Percentiles rank a stretch among this genome's conserved stretches.
phyloP scores from a whole-genome alignment of 2,329 filamentous ascomycete genomes.

The Colletotrichum trifolii region DNA sequence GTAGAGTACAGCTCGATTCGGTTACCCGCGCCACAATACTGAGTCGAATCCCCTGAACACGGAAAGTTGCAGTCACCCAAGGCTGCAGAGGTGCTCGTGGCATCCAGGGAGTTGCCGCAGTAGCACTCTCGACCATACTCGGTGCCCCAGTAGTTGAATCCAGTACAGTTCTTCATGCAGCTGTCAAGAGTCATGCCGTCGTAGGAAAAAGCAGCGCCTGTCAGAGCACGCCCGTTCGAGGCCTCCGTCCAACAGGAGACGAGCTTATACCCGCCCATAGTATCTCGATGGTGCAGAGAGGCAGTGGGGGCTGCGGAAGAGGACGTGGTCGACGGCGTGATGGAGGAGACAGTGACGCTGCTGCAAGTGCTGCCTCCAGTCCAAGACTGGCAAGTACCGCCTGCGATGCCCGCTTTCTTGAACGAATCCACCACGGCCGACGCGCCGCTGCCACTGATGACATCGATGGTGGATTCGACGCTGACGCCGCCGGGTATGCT shows the following conservation, averaged over 20 bases:
- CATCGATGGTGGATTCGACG: slow-evolving; percentile 57
- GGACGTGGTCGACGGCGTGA: slow-evolving; percentile 41
- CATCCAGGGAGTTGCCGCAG: slow-evolving; percentile 54
- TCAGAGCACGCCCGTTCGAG: slow-evolving; percentile 58
- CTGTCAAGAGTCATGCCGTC: slow-evolving; percentile 62
- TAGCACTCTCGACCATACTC: slow-evolving; percentile 66
- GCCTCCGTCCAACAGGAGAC: slow-evolving; percentile 69
- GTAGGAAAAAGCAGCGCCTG: slow-evolving; percentile 52
- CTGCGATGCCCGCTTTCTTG: slow-evolving; percentile 58
- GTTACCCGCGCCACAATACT: slow-evolving; percentile 56
- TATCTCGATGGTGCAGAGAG: slow-evolving; percentile 50
- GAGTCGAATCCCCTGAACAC: slow-evolving; percentile 53
- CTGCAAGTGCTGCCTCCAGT: slow-evolving; percentile 44
- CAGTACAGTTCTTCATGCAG: slow-evolving; percentile 58
- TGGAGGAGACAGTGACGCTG: slow-evolving; percentile 33
- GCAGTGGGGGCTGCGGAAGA: slow-evolving; percentile 41
- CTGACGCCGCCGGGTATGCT: slow-evolving; percentile 57
- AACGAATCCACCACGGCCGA: slow-evolving; percentile 57
- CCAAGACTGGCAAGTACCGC: slow-evolving; percentile 56
- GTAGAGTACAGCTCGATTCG: slow-evolving; percentile 57
- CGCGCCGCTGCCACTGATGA: slow-evolving; percentile 52
- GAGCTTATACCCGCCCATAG: slow-evolving; percentile 64
- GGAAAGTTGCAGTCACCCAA: slow-evolving; percentile 50
- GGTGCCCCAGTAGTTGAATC: slow-evolving; percentile 60
- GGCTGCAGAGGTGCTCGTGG: slow-evolving; percentile 43